Conservation (phyloP, 768 basidiomycete genomes). For the Suillus subluteus region DNA sequence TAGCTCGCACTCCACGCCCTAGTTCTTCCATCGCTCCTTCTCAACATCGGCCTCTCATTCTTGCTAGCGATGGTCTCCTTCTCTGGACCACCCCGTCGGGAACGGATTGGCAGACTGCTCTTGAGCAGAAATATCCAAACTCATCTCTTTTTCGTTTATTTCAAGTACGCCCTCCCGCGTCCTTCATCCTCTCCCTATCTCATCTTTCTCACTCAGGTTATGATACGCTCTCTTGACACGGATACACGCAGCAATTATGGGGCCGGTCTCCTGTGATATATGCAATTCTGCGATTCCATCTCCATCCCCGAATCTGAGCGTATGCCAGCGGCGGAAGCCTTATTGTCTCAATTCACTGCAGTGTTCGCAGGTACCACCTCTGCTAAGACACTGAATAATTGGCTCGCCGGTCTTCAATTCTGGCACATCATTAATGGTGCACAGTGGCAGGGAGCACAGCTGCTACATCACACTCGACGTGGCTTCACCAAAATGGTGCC, state of each 20-base stretch:
- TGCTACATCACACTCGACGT: neutral
- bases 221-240: constrained; percentile 20
- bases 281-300: constrained; percentile 40
- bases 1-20: neutral
- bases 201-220: neutral
- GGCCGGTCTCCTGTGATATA: constrained; percentile 32
- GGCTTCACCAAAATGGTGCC: constrained; percentile 26
- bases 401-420: constrained; percentile 38
- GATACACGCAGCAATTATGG: constrained; percentile 31
- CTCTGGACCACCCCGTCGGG: neutral
- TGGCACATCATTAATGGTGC: constrained; percentile 35
- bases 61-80: neutral
- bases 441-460: neutral
- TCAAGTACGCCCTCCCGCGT: neutral
- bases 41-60: rapidly evolving
- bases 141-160: neutral
- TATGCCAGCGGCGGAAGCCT: constrained; percentile 28
- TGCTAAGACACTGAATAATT: constrained; percentile 30
- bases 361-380: constrained; percentile 17
- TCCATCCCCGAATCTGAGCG: constrained; percentile 30
- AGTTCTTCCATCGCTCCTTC: neutral
- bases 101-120: neutral
- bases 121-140: neutral
- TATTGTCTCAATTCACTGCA: constrained; percentile 32
- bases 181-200: rapidly evolving